Percentiles rank a stretch among this genome's conserved stretches.
These are phyloP conservation scores for Ogataea allantospora DNA, from an alignment of 805 yeast genomes.

Conservation along the genomic window DNA sequence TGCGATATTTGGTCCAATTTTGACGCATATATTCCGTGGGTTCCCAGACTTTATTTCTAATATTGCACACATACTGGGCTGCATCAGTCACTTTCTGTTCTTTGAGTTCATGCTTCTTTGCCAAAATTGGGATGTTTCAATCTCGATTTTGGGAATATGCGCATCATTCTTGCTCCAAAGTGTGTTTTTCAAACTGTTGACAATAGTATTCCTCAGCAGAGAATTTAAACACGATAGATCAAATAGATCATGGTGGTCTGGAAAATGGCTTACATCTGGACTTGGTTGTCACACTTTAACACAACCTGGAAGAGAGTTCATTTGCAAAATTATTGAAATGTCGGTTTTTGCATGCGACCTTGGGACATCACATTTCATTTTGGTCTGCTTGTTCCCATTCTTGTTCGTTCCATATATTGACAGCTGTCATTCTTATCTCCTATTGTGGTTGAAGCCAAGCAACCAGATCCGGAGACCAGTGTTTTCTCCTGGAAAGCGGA, in stretches of 20 bases:
- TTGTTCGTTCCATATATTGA: conserved; percentile 63
- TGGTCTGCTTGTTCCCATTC: conserved; percentile 59
- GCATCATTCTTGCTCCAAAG: conserved; percentile 55
- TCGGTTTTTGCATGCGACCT: conserved; percentile 68
- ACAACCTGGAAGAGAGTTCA: conserved; percentile 63
- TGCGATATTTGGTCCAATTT: conserved; percentile 47
- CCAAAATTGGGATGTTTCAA: conserved; percentile 64
- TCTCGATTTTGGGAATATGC: conserved; percentile 61
- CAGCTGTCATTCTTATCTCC: conserved; percentile 61
- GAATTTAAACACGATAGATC: conserved; percentile 61
- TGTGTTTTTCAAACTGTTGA: conserved; percentile 51
- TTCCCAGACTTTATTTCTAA: conserved; percentile 56
- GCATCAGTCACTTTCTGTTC: conserved; percentile 49
- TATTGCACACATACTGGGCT: conserved; percentile 51
- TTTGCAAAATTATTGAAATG: conserved; percentile 64
- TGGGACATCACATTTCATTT: conserved; percentile 54
- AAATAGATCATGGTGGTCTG: conserved; percentile 78
- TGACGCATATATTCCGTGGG: conserved; percentile 40
- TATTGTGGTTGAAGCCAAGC: conserved; percentile 58
- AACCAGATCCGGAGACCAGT: conserved; percentile 48
- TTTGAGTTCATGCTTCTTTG: conserved; percentile 66
- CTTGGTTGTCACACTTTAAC: conserved; percentile 59
- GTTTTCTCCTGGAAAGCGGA: conserved; percentile 40
- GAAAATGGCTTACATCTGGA: conserved; percentile 63
- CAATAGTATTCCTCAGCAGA: conserved; percentile 51